Evolutionary conservation across 768 basidiomycete genomes (phyloP).

Genomic region (Cystobasidium ongulense): DNA sequence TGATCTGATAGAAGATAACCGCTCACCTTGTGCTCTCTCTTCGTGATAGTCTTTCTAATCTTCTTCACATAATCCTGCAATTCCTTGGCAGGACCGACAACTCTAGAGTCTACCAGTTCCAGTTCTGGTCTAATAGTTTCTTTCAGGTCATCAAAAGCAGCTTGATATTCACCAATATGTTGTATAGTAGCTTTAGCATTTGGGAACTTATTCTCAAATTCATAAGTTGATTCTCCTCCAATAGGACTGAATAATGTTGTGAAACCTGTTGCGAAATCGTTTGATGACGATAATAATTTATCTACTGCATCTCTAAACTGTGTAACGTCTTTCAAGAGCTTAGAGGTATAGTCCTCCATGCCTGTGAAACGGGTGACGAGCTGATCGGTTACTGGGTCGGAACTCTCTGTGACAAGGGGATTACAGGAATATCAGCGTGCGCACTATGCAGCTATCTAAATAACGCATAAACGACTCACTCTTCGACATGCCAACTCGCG

Average conservation of each 20-base stretch:
- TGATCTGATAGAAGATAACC: not conserved
- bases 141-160: constrained; percentile 72
- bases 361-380: constrained; percentile 65
- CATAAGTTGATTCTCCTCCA: constrained; percentile 56
- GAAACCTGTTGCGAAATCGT: constrained; percentile 46
- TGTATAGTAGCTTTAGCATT: constrained; percentile 61
- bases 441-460: constrained; percentile 29
- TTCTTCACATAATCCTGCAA: constrained; percentile 74
- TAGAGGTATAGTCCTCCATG: constrained; percentile 74
- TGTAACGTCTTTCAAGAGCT: constrained; percentile 83
- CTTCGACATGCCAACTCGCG: constrained; percentile 83
- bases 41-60: constrained; percentile 87
- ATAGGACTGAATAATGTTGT: constrained; percentile 46
- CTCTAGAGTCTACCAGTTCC: constrained; percentile 80
- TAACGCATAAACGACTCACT: constrained; percentile 53
- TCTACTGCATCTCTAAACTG: constrained; percentile 75
- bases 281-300: constrained; percentile 50
- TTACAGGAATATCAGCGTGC: constrained; percentile 3
- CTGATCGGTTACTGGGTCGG: constrained; percentile 83
- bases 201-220: constrained; percentile 54
- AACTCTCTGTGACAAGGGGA: constrained; percentile 53
- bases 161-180: constrained; percentile 65
- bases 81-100: constrained; percentile 80
- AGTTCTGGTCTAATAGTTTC: constrained; percentile 75
- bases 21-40: constrained; percentile 87